Conservation (phyloP, 129 eudicot genomes). For the Tanacetum coccineum region DNA sequence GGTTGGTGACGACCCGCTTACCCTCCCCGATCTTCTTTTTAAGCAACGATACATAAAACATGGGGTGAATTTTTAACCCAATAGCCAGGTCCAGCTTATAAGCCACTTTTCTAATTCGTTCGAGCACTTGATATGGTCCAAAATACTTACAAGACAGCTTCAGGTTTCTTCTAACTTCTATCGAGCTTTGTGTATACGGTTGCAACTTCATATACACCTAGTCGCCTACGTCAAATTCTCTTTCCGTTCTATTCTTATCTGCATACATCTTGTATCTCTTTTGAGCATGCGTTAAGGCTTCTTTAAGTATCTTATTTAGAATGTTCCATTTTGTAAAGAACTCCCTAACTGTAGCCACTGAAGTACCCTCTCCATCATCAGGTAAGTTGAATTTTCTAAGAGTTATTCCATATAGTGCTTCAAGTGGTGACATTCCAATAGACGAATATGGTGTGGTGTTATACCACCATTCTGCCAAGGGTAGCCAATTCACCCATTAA, state of each 20-base stretch:
- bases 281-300: neutral
- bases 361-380: neutral
- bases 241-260: neutral
- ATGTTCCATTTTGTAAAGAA: neutral
- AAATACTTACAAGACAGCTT: neutral
- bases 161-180: neutral
- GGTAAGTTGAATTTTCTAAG: neutral
- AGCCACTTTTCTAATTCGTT: neutral
- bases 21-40: neutral
- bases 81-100: neutral
- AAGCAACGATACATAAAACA: neutral
- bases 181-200: neutral
- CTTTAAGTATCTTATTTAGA: neutral
- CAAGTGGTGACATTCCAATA: neutral
- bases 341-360: neutral
- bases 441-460: neutral
- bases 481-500: neutral
- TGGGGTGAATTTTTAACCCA: neutral
- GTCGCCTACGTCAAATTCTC: neutral
- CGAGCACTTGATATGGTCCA: neutral
- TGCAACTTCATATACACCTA: neutral
- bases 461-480: neutral
- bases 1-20: neutral
- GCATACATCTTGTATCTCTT: neutral
- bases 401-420: neutral